Percentiles rank a stretch among this genome's conserved stretches.
Evolutionary conservation across 768 basidiomycete species (phyloP).

Genomic region (Phylloporus sp.): DNA sequence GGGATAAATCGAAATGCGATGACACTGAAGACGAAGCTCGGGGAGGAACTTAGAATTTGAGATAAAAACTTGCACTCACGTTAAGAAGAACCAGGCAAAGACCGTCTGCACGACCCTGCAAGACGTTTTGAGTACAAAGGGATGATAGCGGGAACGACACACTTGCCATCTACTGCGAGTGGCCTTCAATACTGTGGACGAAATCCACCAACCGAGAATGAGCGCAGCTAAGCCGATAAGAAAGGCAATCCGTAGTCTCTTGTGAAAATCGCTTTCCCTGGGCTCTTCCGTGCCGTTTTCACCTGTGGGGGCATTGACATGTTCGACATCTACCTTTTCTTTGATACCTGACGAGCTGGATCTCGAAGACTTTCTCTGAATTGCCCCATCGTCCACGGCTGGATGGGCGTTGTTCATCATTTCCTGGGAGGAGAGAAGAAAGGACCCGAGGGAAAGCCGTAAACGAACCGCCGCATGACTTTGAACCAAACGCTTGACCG

Average conservation of each 20-base stretch:
- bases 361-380: slow-evolving; percentile 21
- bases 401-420: slow-evolving; percentile 17
- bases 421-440: neutral
- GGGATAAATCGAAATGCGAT: slow-evolving; percentile 87
- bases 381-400: neutral
- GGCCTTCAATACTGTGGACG: slow-evolving; percentile 58
- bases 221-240: slow-evolving; percentile 51
- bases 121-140: neutral
- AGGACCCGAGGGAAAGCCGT: slow-evolving; percentile 1
- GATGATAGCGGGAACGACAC: neutral
- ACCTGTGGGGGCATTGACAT: neutral
- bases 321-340: slow-evolving; percentile 21
- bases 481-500: neutral
- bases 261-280: slow-evolving; percentile 4
- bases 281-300: slow-evolving; percentile 9
- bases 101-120: slow-evolving; percentile 74
- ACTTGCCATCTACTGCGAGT: slow-evolving; percentile 75
- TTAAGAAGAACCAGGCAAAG: slow-evolving; percentile 79
- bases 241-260: slow-evolving; percentile 39
- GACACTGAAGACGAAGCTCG: slow-evolving; percentile 37
- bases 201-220: slow-evolving; percentile 87
- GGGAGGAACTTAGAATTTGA: neutral
- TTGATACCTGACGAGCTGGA: slow-evolving; percentile 12
- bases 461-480: slow-evolving; percentile 7
- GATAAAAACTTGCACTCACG: slow-evolving; percentile 39